Evolutionary conservation across 108 stramenopile species (phyloP).

Genomic region (Halocafeteria seosinensis): DNA sequence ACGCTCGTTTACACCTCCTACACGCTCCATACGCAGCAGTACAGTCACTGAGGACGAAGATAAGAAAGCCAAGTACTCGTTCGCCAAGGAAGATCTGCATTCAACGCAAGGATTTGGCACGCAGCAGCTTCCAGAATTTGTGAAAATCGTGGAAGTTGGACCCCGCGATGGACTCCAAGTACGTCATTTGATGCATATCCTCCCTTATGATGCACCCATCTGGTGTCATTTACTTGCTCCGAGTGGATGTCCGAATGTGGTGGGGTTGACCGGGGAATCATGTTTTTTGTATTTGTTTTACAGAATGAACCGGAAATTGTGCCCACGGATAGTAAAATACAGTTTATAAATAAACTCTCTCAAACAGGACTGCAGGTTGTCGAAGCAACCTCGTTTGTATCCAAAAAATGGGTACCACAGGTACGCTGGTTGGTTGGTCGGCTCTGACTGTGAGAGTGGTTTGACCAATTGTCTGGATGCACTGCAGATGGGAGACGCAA

Average conservation of each 20-base stretch:
- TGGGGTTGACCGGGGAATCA: too few relatives aligned
- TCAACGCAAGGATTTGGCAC: too few relatives aligned
- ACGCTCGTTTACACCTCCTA: too few relatives aligned
- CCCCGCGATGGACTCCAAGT: slow-evolving; percentile 58
- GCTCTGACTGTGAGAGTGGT: neutral
- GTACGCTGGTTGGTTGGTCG: neutral
- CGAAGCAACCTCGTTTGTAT: slow-evolving; percentile 62
- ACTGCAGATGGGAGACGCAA: slow-evolving; percentile 52
- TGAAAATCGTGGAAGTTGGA: slow-evolving; percentile 27
- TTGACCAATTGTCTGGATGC: neutral
- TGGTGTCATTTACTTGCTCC: too few relatives aligned
- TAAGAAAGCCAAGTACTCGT: too few relatives aligned
- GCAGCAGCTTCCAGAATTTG: slow-evolving; percentile 1
- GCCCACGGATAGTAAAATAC: slow-evolving; percentile 38
- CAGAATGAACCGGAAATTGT: slow-evolving; percentile 17
- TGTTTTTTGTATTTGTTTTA: neutral
- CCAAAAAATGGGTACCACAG: slow-evolving; percentile 66
- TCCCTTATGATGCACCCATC: too few relatives aligned
- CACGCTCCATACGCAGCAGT: too few relatives aligned
- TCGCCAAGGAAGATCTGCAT: too few relatives aligned
- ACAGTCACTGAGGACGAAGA: too few relatives aligned
- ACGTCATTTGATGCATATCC: too few relatives aligned
- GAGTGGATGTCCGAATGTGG: too few relatives aligned
- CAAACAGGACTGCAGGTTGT: slow-evolving; percentile 45
- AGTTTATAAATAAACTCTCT: slow-evolving; percentile 33